Conservation (phyloP, 352 stramenopile species). For the Phytopythium kandeliae region DNA sequence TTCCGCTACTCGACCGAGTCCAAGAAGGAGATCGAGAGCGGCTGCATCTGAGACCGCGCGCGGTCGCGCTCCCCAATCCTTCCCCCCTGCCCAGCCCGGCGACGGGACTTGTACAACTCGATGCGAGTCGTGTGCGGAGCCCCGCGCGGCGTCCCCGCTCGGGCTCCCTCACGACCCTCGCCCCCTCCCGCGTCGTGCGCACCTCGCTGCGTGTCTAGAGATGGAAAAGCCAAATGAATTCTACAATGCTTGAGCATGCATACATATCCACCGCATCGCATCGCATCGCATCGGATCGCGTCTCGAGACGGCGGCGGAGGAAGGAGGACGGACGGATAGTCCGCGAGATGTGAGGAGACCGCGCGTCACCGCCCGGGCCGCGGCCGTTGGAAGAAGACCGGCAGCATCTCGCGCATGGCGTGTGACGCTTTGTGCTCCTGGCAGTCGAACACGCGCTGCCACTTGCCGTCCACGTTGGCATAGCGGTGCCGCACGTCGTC, state of each 20-base stretch:
- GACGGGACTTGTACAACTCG: background rate
- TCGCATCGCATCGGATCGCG: no score
- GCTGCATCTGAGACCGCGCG: conserved; percentile 7
- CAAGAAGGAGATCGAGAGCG: conserved; percentile 8
- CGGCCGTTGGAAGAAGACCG: conserved; percentile 44
- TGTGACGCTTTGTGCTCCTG: conserved; percentile 53
- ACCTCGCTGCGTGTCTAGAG: conserved; percentile 5
- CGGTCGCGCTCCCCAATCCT: no score
- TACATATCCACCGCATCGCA: background rate
- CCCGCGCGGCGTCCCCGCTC: background rate
- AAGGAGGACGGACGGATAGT: background rate
- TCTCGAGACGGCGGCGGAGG: background rate
- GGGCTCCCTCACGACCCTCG: background rate
- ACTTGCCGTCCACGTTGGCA: conserved; percentile 78
- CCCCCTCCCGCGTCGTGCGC: background rate
- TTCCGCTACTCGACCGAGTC: conserved; percentile 6
- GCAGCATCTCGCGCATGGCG: conserved; percentile 61
- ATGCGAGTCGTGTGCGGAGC: no score
- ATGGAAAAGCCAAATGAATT: conserved; percentile 8
- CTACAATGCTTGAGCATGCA: background rate
- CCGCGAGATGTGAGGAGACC: no score
- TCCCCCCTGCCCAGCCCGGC: no score
- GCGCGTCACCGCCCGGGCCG: background rate
- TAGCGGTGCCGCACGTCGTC: conserved; percentile 66
- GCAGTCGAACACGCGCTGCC: conserved; percentile 73